A percentile compares a stretch with the other conserved stretches of the same genome.
phyloP scores from a whole-genome alignment of 176 grass and related monocot species.

The Dendrocalamus sinicus region DNA sequence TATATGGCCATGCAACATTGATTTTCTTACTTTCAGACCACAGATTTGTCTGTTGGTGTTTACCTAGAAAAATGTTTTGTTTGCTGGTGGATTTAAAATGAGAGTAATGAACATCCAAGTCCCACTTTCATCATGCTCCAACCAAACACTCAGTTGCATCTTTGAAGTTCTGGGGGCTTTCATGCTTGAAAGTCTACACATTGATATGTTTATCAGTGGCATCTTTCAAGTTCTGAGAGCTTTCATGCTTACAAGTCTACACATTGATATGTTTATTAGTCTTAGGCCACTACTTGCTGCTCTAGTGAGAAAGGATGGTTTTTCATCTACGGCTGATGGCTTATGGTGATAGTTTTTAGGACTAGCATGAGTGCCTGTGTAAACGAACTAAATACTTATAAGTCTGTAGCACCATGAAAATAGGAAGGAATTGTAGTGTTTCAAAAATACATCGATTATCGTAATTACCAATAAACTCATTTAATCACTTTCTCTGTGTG shows the following conservation, averaged over 20 bases:
- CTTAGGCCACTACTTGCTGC: constrained; percentile 20
- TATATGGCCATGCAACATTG: constrained; percentile 25
- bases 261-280: constrained; percentile 1
- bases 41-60: neutral
- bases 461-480: no score
- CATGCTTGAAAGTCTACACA: neutral
- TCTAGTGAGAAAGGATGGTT: constrained; percentile 6
- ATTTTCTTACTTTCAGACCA: constrained; percentile 9
- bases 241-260: constrained; percentile 5
- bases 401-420: no score
- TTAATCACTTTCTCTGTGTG: no score
- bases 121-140: neutral
- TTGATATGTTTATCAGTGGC: constrained; percentile 5
- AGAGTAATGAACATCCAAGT: neutral
- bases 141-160: constrained; percentile 5
- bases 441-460: no score
- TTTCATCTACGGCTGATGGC: no score
- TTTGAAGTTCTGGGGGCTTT: constrained; percentile 9
- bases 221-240: neutral
- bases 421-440: no score
- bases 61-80: constrained; percentile 31
- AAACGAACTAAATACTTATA: no score
- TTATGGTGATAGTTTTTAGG: no score
- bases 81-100: constrained; percentile 27
- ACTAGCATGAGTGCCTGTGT: no score